Conservation (phyloP, 345 rosid species). For the Kandelia obovata region DNA sequence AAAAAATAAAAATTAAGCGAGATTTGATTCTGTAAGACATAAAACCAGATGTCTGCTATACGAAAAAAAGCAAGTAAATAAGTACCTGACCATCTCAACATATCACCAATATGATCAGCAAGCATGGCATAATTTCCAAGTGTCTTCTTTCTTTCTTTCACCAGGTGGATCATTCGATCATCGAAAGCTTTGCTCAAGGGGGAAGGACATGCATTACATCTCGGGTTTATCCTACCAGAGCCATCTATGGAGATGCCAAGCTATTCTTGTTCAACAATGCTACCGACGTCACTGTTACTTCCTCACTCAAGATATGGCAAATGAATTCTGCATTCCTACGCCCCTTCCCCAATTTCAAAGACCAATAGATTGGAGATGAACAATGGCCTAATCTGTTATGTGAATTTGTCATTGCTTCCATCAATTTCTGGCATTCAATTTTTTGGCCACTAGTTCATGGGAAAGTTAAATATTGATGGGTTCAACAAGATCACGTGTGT, state of each 20-base stretch:
- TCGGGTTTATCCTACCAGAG: conserved; percentile 70
- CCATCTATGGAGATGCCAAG: conserved; percentile 60
- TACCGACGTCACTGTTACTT: conserved; percentile 34
- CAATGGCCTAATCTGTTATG: no score
- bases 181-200: conserved; percentile 79
- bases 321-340: conserved; percentile 67
- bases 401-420: no score
- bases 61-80: no score
- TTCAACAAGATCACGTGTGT: no score
- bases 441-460: no score
- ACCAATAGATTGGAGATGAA: not conserved
- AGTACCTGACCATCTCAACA: no score
- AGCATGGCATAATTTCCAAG: not conserved
- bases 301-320: conserved; percentile 62
- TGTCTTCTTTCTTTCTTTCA: not conserved
- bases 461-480: no score
- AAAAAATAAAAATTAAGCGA: no score
- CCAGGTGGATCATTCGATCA: conserved; percentile 76
- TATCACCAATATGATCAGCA: not conserved
- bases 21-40: no score
- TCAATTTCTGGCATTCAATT: no score
- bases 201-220: conserved; percentile 68
- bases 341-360: conserved; percentile 27
- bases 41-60: no score
- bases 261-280: conserved; percentile 84